Percentiles rank a stretch among this genome's conserved stretches.
Conservation (phyloP, 164 flowering plant species). For the Brasenia schreberi region DNA sequence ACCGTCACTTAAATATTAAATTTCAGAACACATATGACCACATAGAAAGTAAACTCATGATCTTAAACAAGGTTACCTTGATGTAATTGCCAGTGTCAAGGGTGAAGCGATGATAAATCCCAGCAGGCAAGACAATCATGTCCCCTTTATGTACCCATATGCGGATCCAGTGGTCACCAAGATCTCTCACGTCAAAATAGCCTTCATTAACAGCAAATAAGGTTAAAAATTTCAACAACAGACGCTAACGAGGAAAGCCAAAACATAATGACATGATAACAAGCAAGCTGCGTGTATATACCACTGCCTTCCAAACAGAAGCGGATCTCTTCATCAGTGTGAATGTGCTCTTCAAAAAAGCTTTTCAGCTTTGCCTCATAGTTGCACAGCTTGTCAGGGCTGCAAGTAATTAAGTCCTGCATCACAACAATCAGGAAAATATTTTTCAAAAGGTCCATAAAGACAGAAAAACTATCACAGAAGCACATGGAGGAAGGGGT, state of each 20-base stretch:
- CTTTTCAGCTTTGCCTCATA: conserved; percentile 89
- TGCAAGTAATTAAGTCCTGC: conserved; percentile 82
- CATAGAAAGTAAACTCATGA: neutral
- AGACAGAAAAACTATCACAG: conserved; percentile 1
- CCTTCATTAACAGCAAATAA: conserved; percentile 27
- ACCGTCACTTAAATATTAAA: neutral
- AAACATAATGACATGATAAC: neutral
- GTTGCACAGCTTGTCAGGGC: conserved; percentile 91
- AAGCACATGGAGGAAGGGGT: neutral
- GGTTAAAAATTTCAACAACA: neutral
- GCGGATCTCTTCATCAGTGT: conserved; percentile 98
- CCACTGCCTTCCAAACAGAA: conserved; percentile 95
- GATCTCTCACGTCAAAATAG: conserved; percentile 90
- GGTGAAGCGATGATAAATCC: conserved; percentile 92
- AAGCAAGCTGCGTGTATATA: conserved; percentile 15
- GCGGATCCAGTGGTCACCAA: conserved; percentile 78
- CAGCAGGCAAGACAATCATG: conserved; percentile 93
- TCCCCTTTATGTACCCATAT: conserved; percentile 89
- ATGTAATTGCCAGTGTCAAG: conserved; percentile 88
- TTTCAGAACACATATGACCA: neutral
- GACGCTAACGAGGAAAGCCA: neutral
- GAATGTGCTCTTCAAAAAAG: conserved; percentile 95
- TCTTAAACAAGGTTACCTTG: conserved; percentile 36
- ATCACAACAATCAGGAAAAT: neutral
- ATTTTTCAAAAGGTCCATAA: neutral